These are phyloP conservation scores for Linnemannia elongata DNA, from an alignment of 192 early-diverging fungal species.

Conservation along the genomic window DNA sequence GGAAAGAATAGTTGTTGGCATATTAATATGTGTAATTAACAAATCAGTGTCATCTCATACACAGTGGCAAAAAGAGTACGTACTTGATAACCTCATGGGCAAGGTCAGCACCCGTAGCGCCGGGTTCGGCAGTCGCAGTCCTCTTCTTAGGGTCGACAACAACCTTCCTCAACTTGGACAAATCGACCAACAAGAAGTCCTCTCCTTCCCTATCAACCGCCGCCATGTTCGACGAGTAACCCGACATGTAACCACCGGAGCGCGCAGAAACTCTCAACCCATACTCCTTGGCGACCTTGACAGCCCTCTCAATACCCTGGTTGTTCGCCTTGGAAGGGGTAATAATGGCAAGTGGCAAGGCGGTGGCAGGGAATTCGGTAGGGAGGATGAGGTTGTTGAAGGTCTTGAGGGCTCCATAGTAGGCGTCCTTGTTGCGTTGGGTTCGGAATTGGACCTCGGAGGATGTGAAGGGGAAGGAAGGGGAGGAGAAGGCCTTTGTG, in stretches of 20 bases:
- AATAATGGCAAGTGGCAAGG: constrained; percentile 39
- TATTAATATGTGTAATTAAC: neutral
- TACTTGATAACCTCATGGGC: constrained; percentile 50
- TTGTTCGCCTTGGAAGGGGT: constrained; percentile 42
- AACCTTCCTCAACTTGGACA: constrained; percentile 50
- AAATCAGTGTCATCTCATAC: neutral
- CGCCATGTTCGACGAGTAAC: constrained; percentile 54
- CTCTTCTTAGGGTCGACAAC: constrained; percentile 30
- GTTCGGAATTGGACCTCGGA: constrained; percentile 48
- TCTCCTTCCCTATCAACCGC: constrained; percentile 40
- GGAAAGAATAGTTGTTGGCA: neutral
- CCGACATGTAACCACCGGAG: constrained; percentile 50
- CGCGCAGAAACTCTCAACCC: constrained; percentile 51
- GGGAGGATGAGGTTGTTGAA: constrained; percentile 56
- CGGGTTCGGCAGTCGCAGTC: constrained; percentile 52
- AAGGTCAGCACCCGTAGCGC: constrained; percentile 46
- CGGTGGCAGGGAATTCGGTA: constrained; percentile 37
- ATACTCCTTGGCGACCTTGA: constrained; percentile 42
- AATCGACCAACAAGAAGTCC: constrained; percentile 50
- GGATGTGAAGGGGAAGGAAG: constrained; percentile 18
- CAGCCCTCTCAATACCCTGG: constrained; percentile 31
- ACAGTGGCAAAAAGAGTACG: neutral
- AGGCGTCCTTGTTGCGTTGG: constrained; percentile 32
- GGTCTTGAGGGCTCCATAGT: constrained; percentile 51
- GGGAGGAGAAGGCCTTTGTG: constrained; percentile 11